A percentile compares a stretch with the other conserved stretches of the same genome.
Evolutionary conservation across 208 protist species (phyloP).

Genomic region (Acanthamoeba castellanii): DNA sequence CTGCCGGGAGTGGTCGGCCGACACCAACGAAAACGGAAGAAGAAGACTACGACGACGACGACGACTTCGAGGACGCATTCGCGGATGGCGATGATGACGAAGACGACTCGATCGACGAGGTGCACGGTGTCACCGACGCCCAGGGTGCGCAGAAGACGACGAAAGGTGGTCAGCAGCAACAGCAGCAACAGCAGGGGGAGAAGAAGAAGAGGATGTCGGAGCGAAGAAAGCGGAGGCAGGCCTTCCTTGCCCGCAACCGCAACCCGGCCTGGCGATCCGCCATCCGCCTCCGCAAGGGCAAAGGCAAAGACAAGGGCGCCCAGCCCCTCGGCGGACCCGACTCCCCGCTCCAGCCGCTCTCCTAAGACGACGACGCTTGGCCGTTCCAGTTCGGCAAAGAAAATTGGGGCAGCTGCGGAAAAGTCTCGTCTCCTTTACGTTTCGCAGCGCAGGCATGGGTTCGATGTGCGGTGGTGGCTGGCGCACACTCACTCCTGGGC

Average conservation of each 20-base stretch:
- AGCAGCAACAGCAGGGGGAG: not conserved
- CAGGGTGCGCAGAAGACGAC: not conserved
- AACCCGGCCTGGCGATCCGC: not conserved
- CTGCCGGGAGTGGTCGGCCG: not conserved
- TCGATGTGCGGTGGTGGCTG: too few species aligned
- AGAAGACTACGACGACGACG: not conserved
- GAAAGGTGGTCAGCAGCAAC: not conserved
- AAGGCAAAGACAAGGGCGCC: too few species aligned
- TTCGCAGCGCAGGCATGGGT: too few species aligned
- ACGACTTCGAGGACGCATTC: not conserved
- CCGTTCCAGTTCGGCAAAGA: too few species aligned
- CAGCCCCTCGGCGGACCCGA: too few species aligned
- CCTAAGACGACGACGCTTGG: too few species aligned
- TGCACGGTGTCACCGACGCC: not conserved
- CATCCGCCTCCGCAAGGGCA: not conserved
- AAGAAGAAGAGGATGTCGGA: conserved; percentile 25
- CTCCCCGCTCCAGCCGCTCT: too few species aligned
- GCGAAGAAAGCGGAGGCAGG: conserved; percentile 53
- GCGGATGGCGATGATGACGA: conserved; percentile 5
- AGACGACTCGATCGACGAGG: not conserved
- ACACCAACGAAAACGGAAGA: not conserved
- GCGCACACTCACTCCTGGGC: not conserved
- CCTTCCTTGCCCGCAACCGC: conserved; percentile 56
- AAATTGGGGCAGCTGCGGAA: too few species aligned
- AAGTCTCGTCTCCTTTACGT: too few species aligned